phyloP scores from a whole-genome alignment of 169 alveolate genomes.

The Eimeria praecox region DNA sequence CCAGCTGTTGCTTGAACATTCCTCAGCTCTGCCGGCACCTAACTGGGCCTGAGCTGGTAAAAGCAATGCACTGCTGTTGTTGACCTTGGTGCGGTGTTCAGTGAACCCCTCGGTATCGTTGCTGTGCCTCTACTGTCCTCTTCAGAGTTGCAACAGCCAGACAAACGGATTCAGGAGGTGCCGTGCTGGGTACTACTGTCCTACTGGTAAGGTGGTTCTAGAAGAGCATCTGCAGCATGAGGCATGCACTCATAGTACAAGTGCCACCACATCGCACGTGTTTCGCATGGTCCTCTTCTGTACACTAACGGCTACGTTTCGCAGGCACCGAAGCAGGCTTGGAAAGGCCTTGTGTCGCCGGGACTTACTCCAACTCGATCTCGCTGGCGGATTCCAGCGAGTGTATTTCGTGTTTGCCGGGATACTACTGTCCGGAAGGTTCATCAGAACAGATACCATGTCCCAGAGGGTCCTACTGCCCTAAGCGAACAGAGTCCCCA shows the following conservation, averaged over 20 bases:
- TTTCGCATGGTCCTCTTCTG: not conserved
- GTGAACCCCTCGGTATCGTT: not conserved
- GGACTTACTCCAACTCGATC: not conserved
- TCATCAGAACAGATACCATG: constrained; percentile 18
- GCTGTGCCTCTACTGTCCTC: not conserved
- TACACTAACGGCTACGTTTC: not conserved
- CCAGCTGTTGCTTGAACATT: not conserved
- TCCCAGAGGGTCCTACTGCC: constrained; percentile 76
- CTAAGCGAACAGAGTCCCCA: constrained; percentile 60
- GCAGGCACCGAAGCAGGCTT: constrained; percentile 22
- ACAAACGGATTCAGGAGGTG: not conserved
- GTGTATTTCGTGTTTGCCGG: constrained; percentile 36
- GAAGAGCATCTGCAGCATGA: not conserved
- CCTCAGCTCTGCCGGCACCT: not conserved
- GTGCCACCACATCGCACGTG: not conserved
- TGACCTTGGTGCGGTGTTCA: not conserved
- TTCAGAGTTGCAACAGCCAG: constrained; percentile 31
- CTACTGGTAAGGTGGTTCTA: not conserved
- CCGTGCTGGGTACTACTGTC: constrained; percentile 42
- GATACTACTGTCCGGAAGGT: constrained; percentile 34
- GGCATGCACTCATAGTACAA: not conserved
- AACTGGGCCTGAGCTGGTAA: not conserved
- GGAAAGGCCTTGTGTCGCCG: constrained; percentile 41
- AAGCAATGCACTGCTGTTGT: not conserved
- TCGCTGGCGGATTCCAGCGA: constrained; percentile 33